Percentiles rank a stretch among this genome's conserved stretches.
These are phyloP conservation scores for Pichia rugopelliculosa DNA, from an alignment of 805 yeast species.

Conservation along the genomic window DNA sequence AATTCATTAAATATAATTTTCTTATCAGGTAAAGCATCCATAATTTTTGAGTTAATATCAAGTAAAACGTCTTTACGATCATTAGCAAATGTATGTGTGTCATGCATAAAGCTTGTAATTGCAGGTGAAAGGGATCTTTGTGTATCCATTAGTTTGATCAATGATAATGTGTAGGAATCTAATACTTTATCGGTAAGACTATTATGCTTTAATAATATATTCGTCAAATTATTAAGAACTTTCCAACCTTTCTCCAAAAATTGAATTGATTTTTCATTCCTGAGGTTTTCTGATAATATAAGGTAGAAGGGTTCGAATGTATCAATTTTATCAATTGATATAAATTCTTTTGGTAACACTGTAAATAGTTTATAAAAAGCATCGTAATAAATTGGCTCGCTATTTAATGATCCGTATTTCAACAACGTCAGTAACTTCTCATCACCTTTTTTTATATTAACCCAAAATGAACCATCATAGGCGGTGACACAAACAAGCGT, in stretches of 20 bases:
- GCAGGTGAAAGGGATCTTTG: constrained; percentile 11
- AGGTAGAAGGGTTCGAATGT: constrained; percentile 9
- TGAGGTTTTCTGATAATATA: constrained; percentile 17
- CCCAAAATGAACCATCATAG: constrained; percentile 48
- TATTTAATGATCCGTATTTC: constrained; percentile 45
- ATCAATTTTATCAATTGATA: constrained; percentile 7
- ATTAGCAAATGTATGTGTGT: constrained; percentile 12
- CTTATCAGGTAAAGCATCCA: constrained; percentile 20
- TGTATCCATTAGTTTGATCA: constrained; percentile 16
- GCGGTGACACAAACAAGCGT: constrained; percentile 37
- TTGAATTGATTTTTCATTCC: constrained; percentile 17
- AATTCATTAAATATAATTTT: constrained; percentile 14
- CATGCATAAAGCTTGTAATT: constrained; percentile 9
- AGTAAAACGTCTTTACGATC: constrained; percentile 16
- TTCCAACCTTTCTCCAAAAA: constrained; percentile 25
- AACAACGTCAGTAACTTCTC: constrained; percentile 41
- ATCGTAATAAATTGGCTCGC: constrained; percentile 43
- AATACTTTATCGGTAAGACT: constrained; percentile 3
- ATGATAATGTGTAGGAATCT: constrained; percentile 8
- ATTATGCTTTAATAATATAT: constrained; percentile 4
- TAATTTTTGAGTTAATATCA: constrained; percentile 18
- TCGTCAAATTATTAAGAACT: constrained; percentile 16
- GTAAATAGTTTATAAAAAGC: constrained; percentile 14
- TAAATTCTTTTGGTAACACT: constrained; percentile 18
- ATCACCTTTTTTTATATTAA: constrained; percentile 38